A percentile compares a stretch with the other conserved stretches of the same genome.
These are phyloP conservation scores for Salvia hispanica DNA, from an alignment of 257 asterid species.

Conservation along the genomic window DNA sequence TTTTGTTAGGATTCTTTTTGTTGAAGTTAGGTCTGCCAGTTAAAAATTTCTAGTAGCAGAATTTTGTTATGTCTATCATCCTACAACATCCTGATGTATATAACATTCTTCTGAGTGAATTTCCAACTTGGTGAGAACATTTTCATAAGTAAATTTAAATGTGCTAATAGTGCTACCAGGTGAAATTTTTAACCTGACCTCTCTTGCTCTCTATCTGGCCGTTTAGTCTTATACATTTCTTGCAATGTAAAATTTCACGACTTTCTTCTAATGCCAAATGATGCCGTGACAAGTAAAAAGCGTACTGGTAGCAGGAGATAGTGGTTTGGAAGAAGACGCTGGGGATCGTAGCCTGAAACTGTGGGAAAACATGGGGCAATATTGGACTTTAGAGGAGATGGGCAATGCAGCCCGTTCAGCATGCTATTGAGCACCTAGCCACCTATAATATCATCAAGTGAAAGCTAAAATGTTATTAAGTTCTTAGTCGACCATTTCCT, in stretches of 20 bases:
- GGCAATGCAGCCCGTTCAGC: neutral
- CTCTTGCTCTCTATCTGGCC: no score
- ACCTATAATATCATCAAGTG: neutral
- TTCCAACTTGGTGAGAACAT: neutral
- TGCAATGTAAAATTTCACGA: no score
- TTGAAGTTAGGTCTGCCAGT: no score
- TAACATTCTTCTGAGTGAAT: neutral
- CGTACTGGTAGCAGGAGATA: neutral
- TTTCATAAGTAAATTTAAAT: no score
- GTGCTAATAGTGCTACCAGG: neutral
- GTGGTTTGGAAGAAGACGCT: neutral
- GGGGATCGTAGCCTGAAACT: neutral
- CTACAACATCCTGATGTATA: no score
- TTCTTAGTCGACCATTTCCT: constrained; percentile 4
- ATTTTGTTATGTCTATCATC: no score
- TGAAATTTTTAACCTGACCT: neutral
- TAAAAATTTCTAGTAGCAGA: no score
- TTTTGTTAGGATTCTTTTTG: constrained; percentile 1
- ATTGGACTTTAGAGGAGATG: neutral
- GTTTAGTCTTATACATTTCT: no score
- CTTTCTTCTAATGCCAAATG: neutral
- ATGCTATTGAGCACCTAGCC: neutral
- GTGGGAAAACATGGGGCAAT: neutral
- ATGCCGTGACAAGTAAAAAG: neutral
- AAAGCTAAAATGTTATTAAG: neutral